Percentiles rank a stretch among this genome's conserved stretches.
Conservation (phyloP, 2,329 filamentous ascomycete species). For the Arthrobotrys sphaeroides region DNA sequence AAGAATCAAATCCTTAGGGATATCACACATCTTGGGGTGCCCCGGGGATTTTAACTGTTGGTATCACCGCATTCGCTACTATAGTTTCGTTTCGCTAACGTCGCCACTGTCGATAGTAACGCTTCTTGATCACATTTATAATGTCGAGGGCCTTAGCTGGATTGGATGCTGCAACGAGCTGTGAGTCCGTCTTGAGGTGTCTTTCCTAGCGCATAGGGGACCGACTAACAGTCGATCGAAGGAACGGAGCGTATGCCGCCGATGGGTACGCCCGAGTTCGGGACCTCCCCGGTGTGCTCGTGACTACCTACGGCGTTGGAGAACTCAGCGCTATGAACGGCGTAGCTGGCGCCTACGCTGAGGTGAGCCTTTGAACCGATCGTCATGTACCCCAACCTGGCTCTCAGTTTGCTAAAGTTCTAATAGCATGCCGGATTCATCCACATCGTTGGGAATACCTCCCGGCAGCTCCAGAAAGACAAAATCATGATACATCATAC, state of each 20-base stretch:
- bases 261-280: conserved; percentile 67
- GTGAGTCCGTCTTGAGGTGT: neutral
- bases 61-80: conserved; percentile 3
- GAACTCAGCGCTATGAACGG: conserved; percentile 70
- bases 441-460: conserved; percentile 69
- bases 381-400: no score
- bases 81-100: neutral
- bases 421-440: conserved; percentile 65
- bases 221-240: neutral
- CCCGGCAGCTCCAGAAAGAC: conserved; percentile 62
- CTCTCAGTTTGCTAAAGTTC: neutral
- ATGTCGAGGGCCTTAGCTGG: conserved; percentile 61
- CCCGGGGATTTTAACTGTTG: conserved; percentile 59
- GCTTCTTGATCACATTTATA: conserved; percentile 60
- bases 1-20: conserved; percentile 57
- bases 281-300: conserved; percentile 63
- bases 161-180: conserved; percentile 60
- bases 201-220: neutral
- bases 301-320: conserved; percentile 67
- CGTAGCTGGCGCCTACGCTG: conserved; percentile 69
- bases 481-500: conserved; percentile 67
- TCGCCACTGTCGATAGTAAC: conserved; percentile 28
- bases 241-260: conserved; percentile 63
- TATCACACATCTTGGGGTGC: conserved; percentile 58
- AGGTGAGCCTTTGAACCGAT: conserved; percentile 58